phyloP scores from a whole-genome alignment of 129 eudicot species.

The Escallonia rubra region DNA sequence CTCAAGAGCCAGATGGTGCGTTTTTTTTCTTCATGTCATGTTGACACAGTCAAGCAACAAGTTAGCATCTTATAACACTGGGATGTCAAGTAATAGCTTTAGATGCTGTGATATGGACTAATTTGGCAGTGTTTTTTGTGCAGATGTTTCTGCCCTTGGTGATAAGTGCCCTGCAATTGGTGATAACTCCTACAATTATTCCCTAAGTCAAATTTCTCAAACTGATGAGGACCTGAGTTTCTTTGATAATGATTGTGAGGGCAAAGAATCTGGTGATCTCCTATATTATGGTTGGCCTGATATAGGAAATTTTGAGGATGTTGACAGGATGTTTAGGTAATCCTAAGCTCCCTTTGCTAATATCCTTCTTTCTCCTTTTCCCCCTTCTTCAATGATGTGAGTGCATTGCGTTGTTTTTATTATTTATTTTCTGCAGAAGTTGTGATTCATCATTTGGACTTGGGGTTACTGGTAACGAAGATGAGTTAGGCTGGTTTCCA shows the following conservation, averaged over 20 bases:
- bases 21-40: slow-evolving; percentile 38
- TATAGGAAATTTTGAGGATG: slow-evolving; percentile 81
- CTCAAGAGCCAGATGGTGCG: slow-evolving; percentile 26
- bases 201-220: slow-evolving; percentile 39
- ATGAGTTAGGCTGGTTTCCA: slow-evolving; percentile 70
- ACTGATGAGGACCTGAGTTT: slow-evolving; percentile 42
- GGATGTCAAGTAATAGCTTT: slow-evolving; percentile 26
- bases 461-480: slow-evolving; percentile 45
- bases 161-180: slow-evolving; percentile 39
- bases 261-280: slow-evolving; percentile 56
- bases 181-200: slow-evolving; percentile 41
- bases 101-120: slow-evolving; percentile 23
- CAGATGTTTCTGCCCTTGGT: slow-evolving; percentile 33
- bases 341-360: background rate
- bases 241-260: slow-evolving; percentile 36
- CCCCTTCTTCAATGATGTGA: background rate
- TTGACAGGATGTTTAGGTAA: slow-evolving; percentile 87
- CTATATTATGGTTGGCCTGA: slow-evolving; percentile 74
- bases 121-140: slow-evolving; percentile 32
- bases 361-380: background rate
- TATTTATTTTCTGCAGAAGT: slow-evolving; percentile 43
- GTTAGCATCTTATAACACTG: slow-evolving; percentile 41
- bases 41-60: slow-evolving; percentile 33
- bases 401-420: background rate
- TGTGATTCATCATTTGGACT: slow-evolving; percentile 83